Conservation (phyloP, 805 yeast species). For the Starmera amethionina region DNA sequence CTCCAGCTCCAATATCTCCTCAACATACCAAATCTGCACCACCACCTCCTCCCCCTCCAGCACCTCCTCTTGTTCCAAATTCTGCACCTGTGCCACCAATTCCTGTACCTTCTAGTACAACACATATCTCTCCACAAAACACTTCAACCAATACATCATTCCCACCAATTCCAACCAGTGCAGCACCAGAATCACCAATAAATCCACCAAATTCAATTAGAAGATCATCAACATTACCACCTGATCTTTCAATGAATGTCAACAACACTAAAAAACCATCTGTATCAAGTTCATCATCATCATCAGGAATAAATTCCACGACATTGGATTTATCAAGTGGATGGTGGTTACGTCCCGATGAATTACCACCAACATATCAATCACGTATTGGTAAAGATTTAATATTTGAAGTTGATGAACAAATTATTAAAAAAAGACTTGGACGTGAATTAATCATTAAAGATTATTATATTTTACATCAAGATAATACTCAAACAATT, state of each 20-base stretch:
- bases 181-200: not conserved
- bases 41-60: constrained; percentile 10
- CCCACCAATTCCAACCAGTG: not conserved
- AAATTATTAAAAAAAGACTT: constrained; percentile 45
- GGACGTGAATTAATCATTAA: constrained; percentile 36
- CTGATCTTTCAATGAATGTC: too few relatives aligned
- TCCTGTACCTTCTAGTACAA: not conserved
- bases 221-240: constrained; percentile 1
- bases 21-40: constrained; percentile 17
- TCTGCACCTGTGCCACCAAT: not conserved
- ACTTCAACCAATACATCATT: not conserved
- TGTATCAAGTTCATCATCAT: constrained; percentile 1
- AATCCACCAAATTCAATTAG: not conserved
- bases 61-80: not conserved
- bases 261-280: constrained; percentile 6
- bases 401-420: constrained; percentile 57
- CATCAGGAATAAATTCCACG: constrained; percentile 3
- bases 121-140: not conserved
- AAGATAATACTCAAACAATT: constrained; percentile 59
- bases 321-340: constrained; percentile 23
- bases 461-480: constrained; percentile 64
- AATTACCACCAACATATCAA: constrained; percentile 45
- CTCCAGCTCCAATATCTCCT: constrained; percentile 10
- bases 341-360: constrained; percentile 60
- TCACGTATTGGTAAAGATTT: constrained; percentile 36